Evolutionary conservation across 2,329 filamentous ascomycete species (phyloP).

Genomic region (Pestalotiopsis sp.): DNA sequence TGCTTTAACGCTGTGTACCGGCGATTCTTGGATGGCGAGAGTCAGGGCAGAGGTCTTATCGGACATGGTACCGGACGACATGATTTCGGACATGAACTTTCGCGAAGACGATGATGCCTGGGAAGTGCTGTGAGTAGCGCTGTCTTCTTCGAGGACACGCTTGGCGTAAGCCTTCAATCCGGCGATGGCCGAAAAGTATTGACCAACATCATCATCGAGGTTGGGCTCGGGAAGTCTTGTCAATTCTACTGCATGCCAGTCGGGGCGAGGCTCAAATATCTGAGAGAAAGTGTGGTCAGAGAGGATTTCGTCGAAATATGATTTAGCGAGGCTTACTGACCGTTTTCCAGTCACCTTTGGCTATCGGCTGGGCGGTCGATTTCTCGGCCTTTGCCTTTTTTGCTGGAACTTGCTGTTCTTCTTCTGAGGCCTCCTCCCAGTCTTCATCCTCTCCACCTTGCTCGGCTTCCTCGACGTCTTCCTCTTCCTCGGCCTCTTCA

Average conservation of each 20-base stretch:
- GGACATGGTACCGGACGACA: conserved; percentile 92
- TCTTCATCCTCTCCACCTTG: conserved; percentile 37
- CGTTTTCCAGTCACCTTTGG: conserved; percentile 39
- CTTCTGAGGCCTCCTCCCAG: conserved; percentile 38
- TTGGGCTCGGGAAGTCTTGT: conserved; percentile 44
- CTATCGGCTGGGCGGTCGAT: conserved; percentile 25
- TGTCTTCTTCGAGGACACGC: conserved; percentile 76
- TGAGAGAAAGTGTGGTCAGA: conserved; percentile 26
- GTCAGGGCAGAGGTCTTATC: conserved; percentile 97
- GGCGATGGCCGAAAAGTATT: conserved; percentile 46
- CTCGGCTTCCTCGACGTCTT: conserved; percentile 33
- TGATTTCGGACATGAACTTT: conserved; percentile 96
- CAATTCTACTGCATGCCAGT: conserved; percentile 56
- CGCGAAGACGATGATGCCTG: conserved; percentile 82
- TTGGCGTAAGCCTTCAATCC: conserved; percentile 71
- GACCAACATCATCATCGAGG: conserved; percentile 48
- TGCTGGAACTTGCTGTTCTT: conserved; percentile 29
- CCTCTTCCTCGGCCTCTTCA: conserved; percentile 42
- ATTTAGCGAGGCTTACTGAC: conserved; percentile 41
- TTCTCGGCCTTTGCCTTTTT: conserved; percentile 34
- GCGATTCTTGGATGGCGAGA: conserved; percentile 92
- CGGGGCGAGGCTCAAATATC: conserved; percentile 60
- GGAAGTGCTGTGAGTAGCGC: conserved; percentile 72
- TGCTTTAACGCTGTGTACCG: conserved; percentile 87
- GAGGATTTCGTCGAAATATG: conserved; percentile 2